Conservation (phyloP, 805 yeast genomes). For the Monosporozyma solicola region DNA sequence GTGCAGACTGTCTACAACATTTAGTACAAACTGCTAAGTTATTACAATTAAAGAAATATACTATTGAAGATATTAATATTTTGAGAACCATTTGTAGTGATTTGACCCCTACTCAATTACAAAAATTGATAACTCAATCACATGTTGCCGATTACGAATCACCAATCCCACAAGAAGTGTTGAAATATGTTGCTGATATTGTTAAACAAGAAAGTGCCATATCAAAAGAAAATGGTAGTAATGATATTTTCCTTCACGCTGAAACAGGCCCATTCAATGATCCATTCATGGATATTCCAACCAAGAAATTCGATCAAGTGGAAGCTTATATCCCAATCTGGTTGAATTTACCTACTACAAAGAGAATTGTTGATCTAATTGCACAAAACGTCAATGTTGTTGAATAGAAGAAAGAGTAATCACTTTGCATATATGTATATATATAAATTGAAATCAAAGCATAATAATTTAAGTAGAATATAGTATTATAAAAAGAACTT, state of each 20-base stretch:
- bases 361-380: conserved; percentile 81
- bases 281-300: conserved; percentile 67
- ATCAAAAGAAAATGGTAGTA: conserved; percentile 35
- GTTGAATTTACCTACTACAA: conserved; percentile 80
- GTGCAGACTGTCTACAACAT: conserved; percentile 73
- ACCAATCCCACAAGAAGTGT: conserved; percentile 76
- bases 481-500: too few species aligned
- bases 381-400: conserved; percentile 66
- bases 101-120: conserved; percentile 90
- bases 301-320: conserved; percentile 70
- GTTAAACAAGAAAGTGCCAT: conserved; percentile 49
- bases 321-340: conserved; percentile 94
- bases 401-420: neutral
- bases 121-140: conserved; percentile 81
- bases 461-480: too few species aligned
- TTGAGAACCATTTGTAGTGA: conserved; percentile 93
- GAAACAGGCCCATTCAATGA: conserved; percentile 72
- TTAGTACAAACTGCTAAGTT: conserved; percentile 88
- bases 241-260: conserved; percentile 60
- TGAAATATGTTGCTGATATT: conserved; percentile 70
- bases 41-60: conserved; percentile 82
- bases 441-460: neutral
- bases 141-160: conserved; percentile 90
- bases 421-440: neutral
- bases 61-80: conserved; percentile 81